Base-by-base conservation (phyloP, 306 rosid genomes). In the Vigna radiata region DNA sequence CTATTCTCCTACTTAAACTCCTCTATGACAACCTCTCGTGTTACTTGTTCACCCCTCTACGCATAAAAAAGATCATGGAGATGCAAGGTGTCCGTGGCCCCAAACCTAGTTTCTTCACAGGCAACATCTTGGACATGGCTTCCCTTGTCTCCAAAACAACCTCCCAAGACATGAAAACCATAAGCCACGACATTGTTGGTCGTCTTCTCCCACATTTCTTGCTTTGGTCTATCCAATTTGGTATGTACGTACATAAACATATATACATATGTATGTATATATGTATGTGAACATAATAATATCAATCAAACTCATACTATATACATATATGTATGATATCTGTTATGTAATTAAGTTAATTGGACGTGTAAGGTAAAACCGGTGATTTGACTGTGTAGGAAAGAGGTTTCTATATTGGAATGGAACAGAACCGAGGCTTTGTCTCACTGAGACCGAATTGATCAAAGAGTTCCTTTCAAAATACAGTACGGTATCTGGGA, bases 31-130 rank as follows among this genome's bases (percentile, higher is more conserved):
- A 80, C 21, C 27, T 96, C 67, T 81, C 86, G 5, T 88, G 85
- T 58, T 96, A 96, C 87, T 87, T 69, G 50, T 29, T 91, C 15
- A 92, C 85, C 16, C 99, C 99, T 6, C 81, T 88, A 44, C 86
- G 96, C 65, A 91, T 96, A 79, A 84, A 82, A 80, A 87, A 56
- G 79, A 83, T 77, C 76, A 96, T 96, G 99, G 96, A 86, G 50
- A 77, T 62, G 83, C 99, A 96, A 91, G 99, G 99, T 4, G 91
- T 92, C 47, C 85, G 79, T 31, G 99, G 99, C 46, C 99, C 99
- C 0, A 83, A 89, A 55, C 93, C 91, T 1, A 85, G 91, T 8
- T 85, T 77, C 46, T 85, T 96, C 64, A 77, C 83, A 13, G 98
- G 99, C 19, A 96, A 92, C 87, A 83, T 96, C 88, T 41, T 84